Evolutionary conservation across 148 eudicot genomes (phyloP).

Genomic region (Rhododendron henanense): DNA sequence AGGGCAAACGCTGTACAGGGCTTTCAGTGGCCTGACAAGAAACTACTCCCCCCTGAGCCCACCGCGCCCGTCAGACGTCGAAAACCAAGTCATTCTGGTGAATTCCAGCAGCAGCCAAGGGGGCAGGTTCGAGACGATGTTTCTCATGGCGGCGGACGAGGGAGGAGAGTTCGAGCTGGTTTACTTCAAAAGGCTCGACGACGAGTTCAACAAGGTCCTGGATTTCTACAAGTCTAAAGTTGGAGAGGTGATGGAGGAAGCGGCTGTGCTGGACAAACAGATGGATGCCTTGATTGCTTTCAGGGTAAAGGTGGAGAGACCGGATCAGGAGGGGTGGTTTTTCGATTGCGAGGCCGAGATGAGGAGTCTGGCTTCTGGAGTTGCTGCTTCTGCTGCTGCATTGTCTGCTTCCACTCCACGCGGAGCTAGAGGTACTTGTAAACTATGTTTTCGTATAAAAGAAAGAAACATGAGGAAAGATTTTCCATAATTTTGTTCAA

Average conservation of each 20-base stretch:
- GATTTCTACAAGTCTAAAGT: slow-evolving; percentile 31
- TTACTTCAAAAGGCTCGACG: slow-evolving; percentile 32
- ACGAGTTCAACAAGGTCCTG: slow-evolving; percentile 34
- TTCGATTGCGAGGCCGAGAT: not conserved
- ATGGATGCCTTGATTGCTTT: slow-evolving; percentile 47
- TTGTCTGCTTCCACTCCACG: slow-evolving; percentile 11
- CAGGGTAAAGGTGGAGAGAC: slow-evolving; percentile 25
- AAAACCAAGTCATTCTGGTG: no score
- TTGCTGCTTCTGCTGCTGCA: slow-evolving; percentile 6
- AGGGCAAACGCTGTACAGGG: slow-evolving; percentile 27
- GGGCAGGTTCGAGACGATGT: slow-evolving; percentile 15
- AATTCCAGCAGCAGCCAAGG: no score
- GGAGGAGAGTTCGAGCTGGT: slow-evolving; percentile 30
- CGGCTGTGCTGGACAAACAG: slow-evolving; percentile 26
- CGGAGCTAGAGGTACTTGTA: slow-evolving; percentile 9
- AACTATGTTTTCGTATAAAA: not conserved
- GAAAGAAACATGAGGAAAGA: not conserved
- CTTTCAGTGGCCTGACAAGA: slow-evolving; percentile 31
- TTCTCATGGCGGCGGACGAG: slow-evolving; percentile 22
- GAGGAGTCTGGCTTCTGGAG: not conserved
- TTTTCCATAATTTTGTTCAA: not conserved
- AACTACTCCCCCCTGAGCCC: not conserved
- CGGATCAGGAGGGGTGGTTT: not conserved
- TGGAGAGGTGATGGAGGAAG: slow-evolving; percentile 24
- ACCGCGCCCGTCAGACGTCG: not conserved